Conservation (phyloP, 2,329 filamentous ascomycete species). For the Chaetomiaceae sp. region DNA sequence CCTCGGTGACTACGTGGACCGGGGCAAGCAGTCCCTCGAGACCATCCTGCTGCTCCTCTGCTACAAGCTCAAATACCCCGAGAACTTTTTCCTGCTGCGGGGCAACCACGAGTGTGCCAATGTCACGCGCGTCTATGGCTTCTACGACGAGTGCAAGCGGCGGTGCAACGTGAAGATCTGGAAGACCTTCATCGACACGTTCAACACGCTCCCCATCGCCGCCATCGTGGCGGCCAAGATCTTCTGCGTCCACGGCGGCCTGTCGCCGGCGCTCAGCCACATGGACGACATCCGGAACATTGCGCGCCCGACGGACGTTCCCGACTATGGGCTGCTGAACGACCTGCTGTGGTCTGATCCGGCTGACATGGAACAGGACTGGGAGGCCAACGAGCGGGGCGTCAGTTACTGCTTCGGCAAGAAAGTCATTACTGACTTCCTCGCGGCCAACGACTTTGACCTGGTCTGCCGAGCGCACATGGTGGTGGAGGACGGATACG, state of each 20-base stretch:
- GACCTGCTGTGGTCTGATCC: slow-evolving; percentile 97
- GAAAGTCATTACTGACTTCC: slow-evolving; percentile 94
- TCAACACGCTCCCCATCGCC: slow-evolving; percentile 92
- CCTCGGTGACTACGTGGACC: slow-evolving; percentile 92
- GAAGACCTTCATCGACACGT: slow-evolving; percentile 97
- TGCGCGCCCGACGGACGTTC: slow-evolving; percentile 90
- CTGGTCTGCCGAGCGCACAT: slow-evolving; percentile 96
- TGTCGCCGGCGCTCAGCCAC: slow-evolving; percentile 86
- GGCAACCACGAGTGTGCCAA: slow-evolving; percentile 98
- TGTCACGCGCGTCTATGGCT: slow-evolving; percentile 91
- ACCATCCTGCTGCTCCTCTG: slow-evolving; percentile 89
- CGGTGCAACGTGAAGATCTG: slow-evolving; percentile 95
- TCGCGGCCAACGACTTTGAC: slow-evolving; percentile 93
- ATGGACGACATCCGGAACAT: slow-evolving; percentile 99
- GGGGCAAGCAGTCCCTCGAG: slow-evolving; percentile 92
- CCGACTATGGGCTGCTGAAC: slow-evolving; percentile 92
- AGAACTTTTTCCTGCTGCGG: slow-evolving; percentile 93
- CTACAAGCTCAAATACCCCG: slow-evolving; percentile 95
- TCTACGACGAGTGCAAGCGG: slow-evolving; percentile 97
- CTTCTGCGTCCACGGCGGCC: slow-evolving; percentile 91
- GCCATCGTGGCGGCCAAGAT: slow-evolving; percentile 97
- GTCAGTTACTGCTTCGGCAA: slow-evolving; percentile 99
- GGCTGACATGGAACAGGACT: slow-evolving; percentile 95
- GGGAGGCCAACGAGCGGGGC: slow-evolving; percentile 94
- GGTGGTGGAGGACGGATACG: slow-evolving; percentile 98